Conservation (phyloP, 805 yeast genomes). For the Barnettozyma siamensis region DNA sequence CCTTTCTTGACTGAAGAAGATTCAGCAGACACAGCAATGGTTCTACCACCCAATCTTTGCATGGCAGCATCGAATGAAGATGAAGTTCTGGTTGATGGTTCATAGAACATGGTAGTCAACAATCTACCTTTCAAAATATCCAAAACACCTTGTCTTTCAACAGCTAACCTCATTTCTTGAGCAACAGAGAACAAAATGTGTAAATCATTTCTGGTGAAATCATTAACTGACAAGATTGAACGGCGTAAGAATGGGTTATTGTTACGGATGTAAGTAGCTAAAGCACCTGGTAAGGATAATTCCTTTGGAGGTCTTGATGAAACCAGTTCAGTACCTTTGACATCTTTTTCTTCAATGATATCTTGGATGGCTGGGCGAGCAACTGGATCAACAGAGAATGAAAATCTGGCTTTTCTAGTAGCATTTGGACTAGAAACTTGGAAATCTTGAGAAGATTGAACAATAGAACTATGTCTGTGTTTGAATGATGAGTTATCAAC, state of each 20-base stretch:
- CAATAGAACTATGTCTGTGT: conserved; percentile 25
- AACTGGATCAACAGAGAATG: conserved; percentile 41
- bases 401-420: conserved; percentile 41
- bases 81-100: conserved; percentile 96
- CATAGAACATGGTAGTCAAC: conserved; percentile 92
- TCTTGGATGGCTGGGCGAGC: conserved; percentile 28
- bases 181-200: conserved; percentile 95
- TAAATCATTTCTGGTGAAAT: conserved; percentile 80
- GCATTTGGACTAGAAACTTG: conserved; percentile 33
- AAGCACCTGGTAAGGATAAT: conserved; percentile 71
- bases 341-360: conserved; percentile 35
- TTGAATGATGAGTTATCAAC: conserved; percentile 27
- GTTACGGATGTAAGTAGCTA: conserved; percentile 67
- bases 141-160: conserved; percentile 92
- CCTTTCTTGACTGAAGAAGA: conserved; percentile 97
- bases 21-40: conserved; percentile 76
- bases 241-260: conserved; percentile 89
- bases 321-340: conserved; percentile 64
- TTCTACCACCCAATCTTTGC: conserved; percentile 99
- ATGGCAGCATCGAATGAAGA: conserved; percentile 98
- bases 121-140: conserved; percentile 88
- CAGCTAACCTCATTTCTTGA: conserved; percentile 95
- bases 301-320: conserved; percentile 69
- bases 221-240: conserved; percentile 82
- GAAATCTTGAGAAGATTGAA: conserved; percentile 23